Base-by-base conservation (phyloP, 2,329 filamentous ascomycete genomes). In the Arthrobotrys pseudoclavata region DNA sequence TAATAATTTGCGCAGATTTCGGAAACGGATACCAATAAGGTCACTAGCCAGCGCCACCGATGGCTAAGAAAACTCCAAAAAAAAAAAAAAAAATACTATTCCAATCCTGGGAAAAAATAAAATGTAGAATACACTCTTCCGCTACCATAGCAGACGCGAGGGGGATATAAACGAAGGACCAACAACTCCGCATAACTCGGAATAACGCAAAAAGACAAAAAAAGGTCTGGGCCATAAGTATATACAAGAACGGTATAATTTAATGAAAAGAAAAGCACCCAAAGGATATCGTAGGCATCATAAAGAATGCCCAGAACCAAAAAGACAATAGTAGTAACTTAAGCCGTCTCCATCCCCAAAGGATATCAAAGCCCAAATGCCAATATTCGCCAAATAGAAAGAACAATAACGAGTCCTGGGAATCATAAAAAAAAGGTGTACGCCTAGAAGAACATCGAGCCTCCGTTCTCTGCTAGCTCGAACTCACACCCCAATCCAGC, bases 401-500 rank as follows among this genome's bases (percentile, higher is more conserved):
- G 37, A 60, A 71, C 40, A n/a, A 55, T 15, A 69, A 61, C 26
- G 42, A 62, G 45, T 70, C 67, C 55, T 62, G 67, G 67, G 55
- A 63, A 69, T 55, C 69, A 48, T 69, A 40, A 47, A 60, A 20
- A 47, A 45, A 60, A 63, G 34, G 4, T 57, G 61, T 52, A 66
- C 26, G 40, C 52, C 64, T 81, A 82, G 55, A 81, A 81, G 62
- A 80, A 81, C 37, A 80, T 69, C 20, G 80, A 80, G 12, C 72
- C 47, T 4, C 80, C 80, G 50, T 79, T 79, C 57, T 79, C 72
- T 26, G 80, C 81, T 18, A 82, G 53, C 34, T 79, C 71, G 47
- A 82, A 82, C 12, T 76, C 80, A 40, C 80, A 81, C 7, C 81
- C 80, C 22, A 82, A 45, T 31, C 84, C 83, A 20, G 74, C 75